Evolutionary conservation across 192 early-diverging fungal species (phyloP).

Genomic region (Chytriomyces confervae): DNA sequence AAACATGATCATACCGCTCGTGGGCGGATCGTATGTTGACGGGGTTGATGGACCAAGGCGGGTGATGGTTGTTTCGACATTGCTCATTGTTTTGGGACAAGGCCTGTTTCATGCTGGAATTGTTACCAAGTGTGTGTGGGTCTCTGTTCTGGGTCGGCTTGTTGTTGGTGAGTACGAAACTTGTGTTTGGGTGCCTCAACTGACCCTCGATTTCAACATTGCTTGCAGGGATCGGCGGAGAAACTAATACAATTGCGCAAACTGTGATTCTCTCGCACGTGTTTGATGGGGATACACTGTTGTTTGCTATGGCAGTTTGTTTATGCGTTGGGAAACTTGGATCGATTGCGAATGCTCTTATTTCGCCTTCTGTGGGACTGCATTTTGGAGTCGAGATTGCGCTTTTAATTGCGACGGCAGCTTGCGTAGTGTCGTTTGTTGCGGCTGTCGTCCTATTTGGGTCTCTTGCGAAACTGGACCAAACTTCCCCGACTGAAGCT

Average conservation of each 20-base stretch:
- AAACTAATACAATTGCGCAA: slow-evolving; percentile 54
- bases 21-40: slow-evolving; percentile 64
- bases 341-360: slow-evolving; percentile 57
- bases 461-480: background rate
- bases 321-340: slow-evolving; percentile 52
- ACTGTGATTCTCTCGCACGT: slow-evolving; percentile 48
- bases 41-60: background rate
- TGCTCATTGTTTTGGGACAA: background rate
- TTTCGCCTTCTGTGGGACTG: slow-evolving; percentile 52
- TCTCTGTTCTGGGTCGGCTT: background rate
- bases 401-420: slow-evolving; percentile 48
- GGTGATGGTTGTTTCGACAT: background rate
- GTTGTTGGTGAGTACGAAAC: background rate
- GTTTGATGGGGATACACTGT: slow-evolving; percentile 55
- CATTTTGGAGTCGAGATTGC: slow-evolving; percentile 33
- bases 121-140: background rate
- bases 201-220: background rate
- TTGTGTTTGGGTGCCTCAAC: too few species aligned
- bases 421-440: slow-evolving; percentile 50
- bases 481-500: background rate
- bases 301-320: slow-evolving; percentile 46
- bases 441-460: background rate
- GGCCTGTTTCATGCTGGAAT: background rate
- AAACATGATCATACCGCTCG: slow-evolving; percentile 67
- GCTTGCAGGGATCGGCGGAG: slow-evolving; percentile 59